A percentile compares a stretch with the other conserved stretches of the same genome.
Evolutionary conservation across 2,329 filamentous ascomycete species (phyloP).

Genomic region (Phialemonium atrogriseum): DNA sequence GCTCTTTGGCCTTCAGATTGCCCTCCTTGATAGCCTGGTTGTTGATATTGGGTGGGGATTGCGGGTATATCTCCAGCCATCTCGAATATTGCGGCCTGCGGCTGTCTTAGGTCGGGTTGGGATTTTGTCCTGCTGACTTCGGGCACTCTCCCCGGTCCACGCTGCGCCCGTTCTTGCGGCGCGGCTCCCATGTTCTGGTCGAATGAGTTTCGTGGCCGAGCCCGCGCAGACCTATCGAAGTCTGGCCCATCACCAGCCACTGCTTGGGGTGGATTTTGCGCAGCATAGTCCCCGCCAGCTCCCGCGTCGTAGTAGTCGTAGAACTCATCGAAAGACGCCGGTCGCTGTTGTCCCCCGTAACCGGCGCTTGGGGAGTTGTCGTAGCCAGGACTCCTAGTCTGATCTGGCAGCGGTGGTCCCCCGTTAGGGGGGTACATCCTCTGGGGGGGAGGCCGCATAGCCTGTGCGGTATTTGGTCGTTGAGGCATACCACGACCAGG

Average conservation of each 20-base stretch:
- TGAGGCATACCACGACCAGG: constrained; percentile 35
- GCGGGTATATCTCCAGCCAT: constrained; percentile 58
- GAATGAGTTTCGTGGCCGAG: constrained; percentile 29
- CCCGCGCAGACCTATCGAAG: too few relatives aligned
- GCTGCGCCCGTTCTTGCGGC: constrained; percentile 32
- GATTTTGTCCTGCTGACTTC: constrained; percentile 55
- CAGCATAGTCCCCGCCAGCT: constrained; percentile 20
- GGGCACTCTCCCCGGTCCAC: constrained; percentile 39
- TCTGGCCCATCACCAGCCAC: too few relatives aligned
- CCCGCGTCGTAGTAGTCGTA: constrained; percentile 45
- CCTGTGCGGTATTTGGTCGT: constrained; percentile 47
- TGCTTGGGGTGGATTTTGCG: constrained; percentile 10
- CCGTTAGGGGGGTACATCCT: constrained; percentile 40
- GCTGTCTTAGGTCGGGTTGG: constrained; percentile 56
- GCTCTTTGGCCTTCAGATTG: constrained; percentile 9
- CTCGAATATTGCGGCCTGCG: constrained; percentile 64
- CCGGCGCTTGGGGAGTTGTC: constrained; percentile 22
- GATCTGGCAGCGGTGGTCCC: constrained; percentile 24
- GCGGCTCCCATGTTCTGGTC: constrained; percentile 38
- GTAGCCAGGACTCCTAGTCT: constrained; percentile 22
- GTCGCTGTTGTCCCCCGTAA: constrained; percentile 26
- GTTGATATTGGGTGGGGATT: constrained; percentile 27
- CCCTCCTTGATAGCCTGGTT: constrained; percentile 14
- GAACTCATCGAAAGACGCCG: constrained; percentile 38
- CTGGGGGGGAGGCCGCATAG: constrained; percentile 43